These are phyloP conservation scores for Colletotrichum gigasporum DNA, from an alignment of 2,329 filamentous ascomycete genomes.

Conservation along the genomic window DNA sequence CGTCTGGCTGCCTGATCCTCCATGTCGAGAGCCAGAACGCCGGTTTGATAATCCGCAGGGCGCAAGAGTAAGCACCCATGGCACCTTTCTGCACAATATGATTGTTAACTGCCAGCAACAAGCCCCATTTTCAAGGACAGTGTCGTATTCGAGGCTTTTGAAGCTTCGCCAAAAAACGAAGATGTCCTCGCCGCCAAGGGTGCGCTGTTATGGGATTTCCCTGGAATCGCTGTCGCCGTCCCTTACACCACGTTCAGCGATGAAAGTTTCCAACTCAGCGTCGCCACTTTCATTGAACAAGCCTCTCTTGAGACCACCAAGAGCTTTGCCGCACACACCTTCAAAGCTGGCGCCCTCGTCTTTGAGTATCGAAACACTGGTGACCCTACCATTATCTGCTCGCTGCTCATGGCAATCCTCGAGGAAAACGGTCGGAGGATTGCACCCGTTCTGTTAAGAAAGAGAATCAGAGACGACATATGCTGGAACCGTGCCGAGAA, in stretches of 20 bases:
- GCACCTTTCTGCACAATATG: not conserved
- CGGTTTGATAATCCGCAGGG: constrained; percentile 40
- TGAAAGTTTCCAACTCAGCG: constrained; percentile 35
- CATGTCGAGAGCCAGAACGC: constrained; percentile 41
- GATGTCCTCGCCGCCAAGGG: constrained; percentile 60
- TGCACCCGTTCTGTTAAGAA: constrained; percentile 53
- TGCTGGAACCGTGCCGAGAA: constrained; percentile 53
- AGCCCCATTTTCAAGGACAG: constrained; percentile 37
- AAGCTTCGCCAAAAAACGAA: constrained; percentile 63
- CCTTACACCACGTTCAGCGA: constrained; percentile 42
- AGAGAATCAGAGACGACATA: constrained; percentile 72
- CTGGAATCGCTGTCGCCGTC: constrained; percentile 60
- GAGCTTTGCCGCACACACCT: constrained; percentile 58
- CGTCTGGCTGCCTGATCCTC: constrained; percentile 11
- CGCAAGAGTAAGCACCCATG: constrained; percentile 37
- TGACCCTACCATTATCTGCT: constrained; percentile 65
- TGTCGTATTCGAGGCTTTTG: constrained; percentile 64
- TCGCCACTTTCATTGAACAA: constrained; percentile 65
- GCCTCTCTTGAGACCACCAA: constrained; percentile 63
- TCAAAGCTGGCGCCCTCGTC: constrained; percentile 59
- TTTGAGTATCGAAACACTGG: constrained; percentile 67
- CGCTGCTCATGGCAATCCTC: constrained; percentile 69
- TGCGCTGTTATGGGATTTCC: constrained; percentile 68
- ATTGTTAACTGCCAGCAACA: not conserved
- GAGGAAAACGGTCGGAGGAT: constrained; percentile 58